Conservation (phyloP, 2,329 filamentous ascomycete genomes). For the Pseudocercospora fijiensis region DNA sequence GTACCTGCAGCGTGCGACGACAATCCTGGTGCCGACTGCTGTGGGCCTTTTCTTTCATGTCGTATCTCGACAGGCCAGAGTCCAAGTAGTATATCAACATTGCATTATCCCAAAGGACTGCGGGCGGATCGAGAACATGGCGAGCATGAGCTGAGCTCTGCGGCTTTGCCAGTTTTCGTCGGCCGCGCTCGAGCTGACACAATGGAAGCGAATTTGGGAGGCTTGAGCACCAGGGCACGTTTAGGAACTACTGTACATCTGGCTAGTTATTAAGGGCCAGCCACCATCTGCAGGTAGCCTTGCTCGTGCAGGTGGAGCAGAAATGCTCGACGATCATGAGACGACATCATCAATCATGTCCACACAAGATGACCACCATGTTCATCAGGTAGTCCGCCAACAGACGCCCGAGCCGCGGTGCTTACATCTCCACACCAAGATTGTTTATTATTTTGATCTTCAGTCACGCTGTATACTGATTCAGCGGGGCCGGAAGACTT, state of each 20-base stretch:
- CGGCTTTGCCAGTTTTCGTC: not conserved
- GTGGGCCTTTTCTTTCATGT: conserved; percentile 7
- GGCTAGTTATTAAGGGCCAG: not conserved
- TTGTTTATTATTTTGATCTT: not conserved
- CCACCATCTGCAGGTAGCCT: conserved; percentile 7
- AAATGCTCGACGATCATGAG: conserved; percentile 5
- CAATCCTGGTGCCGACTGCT: conserved; percentile 18
- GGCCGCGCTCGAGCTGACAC: conserved; percentile 15
- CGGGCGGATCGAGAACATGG: not conserved
- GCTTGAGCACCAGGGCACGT: conserved; percentile 1
- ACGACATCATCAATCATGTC: not conserved
- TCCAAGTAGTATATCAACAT: not conserved
- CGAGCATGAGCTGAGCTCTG: not conserved
- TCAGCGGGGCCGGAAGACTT: not conserved
- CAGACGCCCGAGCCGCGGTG: not conserved
- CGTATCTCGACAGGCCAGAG: not conserved
- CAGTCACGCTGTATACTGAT: conserved; percentile 3
- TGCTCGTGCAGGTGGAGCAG: not conserved
- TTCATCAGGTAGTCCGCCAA: not conserved
- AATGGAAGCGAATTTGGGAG: conserved; percentile 7
- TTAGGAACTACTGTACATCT: not conserved
- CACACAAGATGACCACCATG: not conserved
- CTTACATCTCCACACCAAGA: not conserved
- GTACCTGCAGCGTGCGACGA: conserved; percentile 18
- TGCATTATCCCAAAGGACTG: not conserved